phyloP scores from a whole-genome alignment of 768 basidiomycete species.

The Pisolithus sp. region DNA sequence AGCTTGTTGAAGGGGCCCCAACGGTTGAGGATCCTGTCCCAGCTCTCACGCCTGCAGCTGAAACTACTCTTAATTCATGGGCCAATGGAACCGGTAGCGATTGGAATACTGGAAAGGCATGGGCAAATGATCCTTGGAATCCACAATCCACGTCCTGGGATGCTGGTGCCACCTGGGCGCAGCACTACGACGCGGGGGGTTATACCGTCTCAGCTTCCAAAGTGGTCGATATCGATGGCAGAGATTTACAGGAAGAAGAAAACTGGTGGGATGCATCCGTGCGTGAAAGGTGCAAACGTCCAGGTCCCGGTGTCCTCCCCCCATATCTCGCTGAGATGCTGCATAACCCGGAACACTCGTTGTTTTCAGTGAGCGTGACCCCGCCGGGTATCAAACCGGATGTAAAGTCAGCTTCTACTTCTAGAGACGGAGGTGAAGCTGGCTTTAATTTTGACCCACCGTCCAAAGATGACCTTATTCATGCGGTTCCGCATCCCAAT shows the following conservation, averaged over 20 bases:
- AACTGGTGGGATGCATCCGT: constrained; percentile 62
- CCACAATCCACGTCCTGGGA: constrained; percentile 22
- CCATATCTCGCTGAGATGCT: constrained; percentile 60
- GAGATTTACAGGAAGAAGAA: constrained; percentile 53
- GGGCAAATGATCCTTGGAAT: constrained; percentile 18
- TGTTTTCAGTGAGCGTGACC: constrained; percentile 53
- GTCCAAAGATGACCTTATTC: constrained; percentile 57
- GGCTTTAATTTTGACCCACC: constrained; percentile 31
- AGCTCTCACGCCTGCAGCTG: constrained; percentile 31
- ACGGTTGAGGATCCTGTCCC: constrained; percentile 32
- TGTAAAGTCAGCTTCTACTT: constrained; percentile 8
- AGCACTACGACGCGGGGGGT: constrained; percentile 7
- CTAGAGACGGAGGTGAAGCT: constrained; percentile 14
- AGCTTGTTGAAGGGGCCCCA: constrained; percentile 42
- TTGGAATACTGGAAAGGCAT: constrained; percentile 13
- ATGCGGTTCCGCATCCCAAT: constrained; percentile 71
- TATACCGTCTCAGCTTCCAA: constrained; percentile 18
- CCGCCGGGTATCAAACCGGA: constrained; percentile 26
- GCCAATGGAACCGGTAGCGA: constrained; percentile 14
- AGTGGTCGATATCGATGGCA: constrained; percentile 50
- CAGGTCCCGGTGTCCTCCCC: constrained; percentile 66
- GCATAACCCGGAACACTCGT: constrained; percentile 66
- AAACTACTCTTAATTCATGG: constrained; percentile 21
- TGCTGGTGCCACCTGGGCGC: constrained; percentile 15
- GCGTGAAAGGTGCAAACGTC: constrained; percentile 43